These are phyloP conservation scores for Trametes punicea DNA, from an alignment of 768 basidiomycete species.

Conservation along the genomic window DNA sequence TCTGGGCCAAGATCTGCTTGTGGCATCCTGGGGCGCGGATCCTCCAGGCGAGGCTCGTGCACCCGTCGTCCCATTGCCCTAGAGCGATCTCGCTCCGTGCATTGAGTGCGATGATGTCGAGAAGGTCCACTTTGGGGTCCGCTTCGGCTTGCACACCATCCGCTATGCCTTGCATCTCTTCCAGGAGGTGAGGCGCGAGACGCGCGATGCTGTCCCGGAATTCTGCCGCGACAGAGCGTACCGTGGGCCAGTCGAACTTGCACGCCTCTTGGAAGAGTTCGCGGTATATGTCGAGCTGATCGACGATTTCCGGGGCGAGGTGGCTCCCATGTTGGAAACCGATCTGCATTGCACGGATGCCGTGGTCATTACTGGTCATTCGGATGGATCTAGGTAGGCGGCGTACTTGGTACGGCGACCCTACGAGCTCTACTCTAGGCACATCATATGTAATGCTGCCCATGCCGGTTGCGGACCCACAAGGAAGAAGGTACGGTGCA, in stretches of 20 bases:
- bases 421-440: background rate
- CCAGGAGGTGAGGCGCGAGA: constrained; percentile 30
- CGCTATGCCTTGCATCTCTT: constrained; percentile 36
- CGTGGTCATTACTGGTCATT: background rate
- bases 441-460: background rate
- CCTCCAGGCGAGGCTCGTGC: constrained; percentile 34
- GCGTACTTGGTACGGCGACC: background rate
- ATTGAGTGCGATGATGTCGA: constrained; percentile 36
- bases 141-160: constrained; percentile 23
- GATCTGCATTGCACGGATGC: constrained; percentile 22
- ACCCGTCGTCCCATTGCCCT: constrained; percentile 36
- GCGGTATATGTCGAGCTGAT: constrained; percentile 32
- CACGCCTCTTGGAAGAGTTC: constrained; percentile 31
- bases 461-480: background rate
- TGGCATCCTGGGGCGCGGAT: constrained; percentile 8
- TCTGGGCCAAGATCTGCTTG: constrained; percentile 33
- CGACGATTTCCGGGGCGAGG: constrained; percentile 30
- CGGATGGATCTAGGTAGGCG: background rate
- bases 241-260: constrained; percentile 34
- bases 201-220: constrained; percentile 26
- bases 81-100: constrained; percentile 38
- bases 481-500: background rate
- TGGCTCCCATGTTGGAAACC: constrained; percentile 30
- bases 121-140: constrained; percentile 17
- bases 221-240: constrained; percentile 26